Percentiles rank a stretch among this genome's conserved stretches.
phyloP scores from a whole-genome alignment of 2,329 filamentous ascomycete genomes.

The Penicillium decumbens region DNA sequence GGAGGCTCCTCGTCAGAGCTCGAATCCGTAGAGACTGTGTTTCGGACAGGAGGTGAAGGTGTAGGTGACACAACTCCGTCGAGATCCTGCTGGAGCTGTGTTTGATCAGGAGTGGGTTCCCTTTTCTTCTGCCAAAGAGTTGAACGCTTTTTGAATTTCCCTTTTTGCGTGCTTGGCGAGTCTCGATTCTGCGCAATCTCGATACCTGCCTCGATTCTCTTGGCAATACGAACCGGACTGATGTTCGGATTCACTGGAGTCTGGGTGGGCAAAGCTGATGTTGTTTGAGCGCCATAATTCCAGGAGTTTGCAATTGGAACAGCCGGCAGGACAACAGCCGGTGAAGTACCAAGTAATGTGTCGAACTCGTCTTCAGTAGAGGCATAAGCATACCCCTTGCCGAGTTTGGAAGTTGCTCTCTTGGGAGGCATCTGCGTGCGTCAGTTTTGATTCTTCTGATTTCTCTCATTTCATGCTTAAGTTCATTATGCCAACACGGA shows the following conservation, averaged over 20 bases:
- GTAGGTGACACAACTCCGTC: constrained; percentile 26
- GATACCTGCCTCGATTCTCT: constrained; percentile 31
- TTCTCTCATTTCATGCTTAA: background rate
- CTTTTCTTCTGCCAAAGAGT: constrained; percentile 20
- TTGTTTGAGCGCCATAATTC: constrained; percentile 38
- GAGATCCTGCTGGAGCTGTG: constrained; percentile 29
- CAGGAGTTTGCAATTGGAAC: constrained; percentile 40
- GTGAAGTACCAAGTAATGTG: constrained; percentile 18
- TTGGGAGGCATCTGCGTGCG: constrained; percentile 26
- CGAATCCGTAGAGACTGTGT: constrained; percentile 31
- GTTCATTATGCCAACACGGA: background rate
- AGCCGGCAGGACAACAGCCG: constrained; percentile 30
- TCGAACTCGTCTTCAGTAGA: constrained; percentile 11
- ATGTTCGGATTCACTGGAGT: constrained; percentile 29
- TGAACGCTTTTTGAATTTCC: constrained; percentile 9
- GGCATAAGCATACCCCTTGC: constrained; percentile 8
- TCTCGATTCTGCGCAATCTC: constrained; percentile 12
- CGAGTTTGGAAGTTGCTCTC: constrained; percentile 16
- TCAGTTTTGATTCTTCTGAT: background rate
- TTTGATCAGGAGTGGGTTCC: constrained; percentile 34
- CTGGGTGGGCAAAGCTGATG: constrained; percentile 34
- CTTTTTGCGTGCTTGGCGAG: constrained; percentile 10
- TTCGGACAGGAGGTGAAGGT: constrained; percentile 34
- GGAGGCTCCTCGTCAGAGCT: constrained; percentile 27
- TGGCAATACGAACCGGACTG: constrained; percentile 31